These are phyloP conservation scores for Lyophyllum shimeji DNA, from an alignment of 768 basidiomycete genomes.

Conservation along the genomic window DNA sequence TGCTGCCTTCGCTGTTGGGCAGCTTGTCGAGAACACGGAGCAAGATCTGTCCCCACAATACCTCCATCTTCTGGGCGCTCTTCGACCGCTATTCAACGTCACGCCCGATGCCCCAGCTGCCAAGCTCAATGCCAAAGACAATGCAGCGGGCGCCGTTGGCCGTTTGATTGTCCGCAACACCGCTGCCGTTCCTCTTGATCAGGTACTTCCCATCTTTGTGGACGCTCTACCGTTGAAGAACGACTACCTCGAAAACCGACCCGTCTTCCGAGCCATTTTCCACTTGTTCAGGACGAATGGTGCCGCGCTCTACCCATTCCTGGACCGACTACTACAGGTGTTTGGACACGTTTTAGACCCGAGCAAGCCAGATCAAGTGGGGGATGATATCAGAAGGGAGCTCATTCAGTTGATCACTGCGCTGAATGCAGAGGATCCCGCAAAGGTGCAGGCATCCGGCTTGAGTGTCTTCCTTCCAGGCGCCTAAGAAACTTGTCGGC, in stretches of 20 bases:
- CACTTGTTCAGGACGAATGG: slow-evolving; percentile 80
- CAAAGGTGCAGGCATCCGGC: slow-evolving; percentile 80
- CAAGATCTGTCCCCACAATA: slow-evolving; percentile 83
- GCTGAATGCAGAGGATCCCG: slow-evolving; percentile 74
- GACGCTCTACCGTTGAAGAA: slow-evolving; percentile 81
- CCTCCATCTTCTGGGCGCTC: slow-evolving; percentile 69
- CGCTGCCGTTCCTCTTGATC: slow-evolving; percentile 80
- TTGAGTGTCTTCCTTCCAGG: slow-evolving; percentile 53
- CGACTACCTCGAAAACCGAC: slow-evolving; percentile 87
- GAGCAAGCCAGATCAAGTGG: slow-evolving; percentile 69
- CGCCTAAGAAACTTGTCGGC: slow-evolving; percentile 28
- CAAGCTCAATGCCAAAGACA: slow-evolving; percentile 86
- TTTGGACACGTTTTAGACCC: slow-evolving; percentile 86
- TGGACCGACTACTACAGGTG: slow-evolving; percentile 77
- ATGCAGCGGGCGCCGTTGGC: slow-evolving; percentile 92
- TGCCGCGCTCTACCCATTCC: slow-evolving; percentile 64
- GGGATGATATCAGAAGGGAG: slow-evolving; percentile 74
- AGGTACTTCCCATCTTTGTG: slow-evolving; percentile 85
- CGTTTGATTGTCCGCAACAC: slow-evolving; percentile 84
- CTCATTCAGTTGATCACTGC: slow-evolving; percentile 72
- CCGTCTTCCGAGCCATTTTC: slow-evolving; percentile 89
- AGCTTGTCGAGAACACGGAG: slow-evolving; percentile 85
- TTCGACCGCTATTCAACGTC: slow-evolving; percentile 80
- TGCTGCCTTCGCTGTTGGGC: slow-evolving; percentile 91
- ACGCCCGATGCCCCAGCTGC: slow-evolving; percentile 61